Percentiles rank a stretch among this genome's conserved stretches.
Evolutionary conservation across 176 grass and related monocot genomes (phyloP).

Genomic region (Lolium rigidum): DNA sequence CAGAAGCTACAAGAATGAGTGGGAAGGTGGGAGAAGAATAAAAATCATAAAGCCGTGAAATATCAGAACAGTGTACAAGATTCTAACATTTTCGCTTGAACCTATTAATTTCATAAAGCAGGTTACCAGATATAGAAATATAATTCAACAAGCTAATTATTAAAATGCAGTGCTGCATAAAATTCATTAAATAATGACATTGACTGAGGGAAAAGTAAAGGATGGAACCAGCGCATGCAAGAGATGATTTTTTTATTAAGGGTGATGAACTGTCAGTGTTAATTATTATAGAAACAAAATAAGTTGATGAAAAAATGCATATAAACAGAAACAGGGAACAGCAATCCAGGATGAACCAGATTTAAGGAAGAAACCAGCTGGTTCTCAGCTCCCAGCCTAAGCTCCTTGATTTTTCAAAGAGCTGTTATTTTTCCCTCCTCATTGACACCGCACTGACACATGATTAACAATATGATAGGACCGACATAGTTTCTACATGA

Average conservation of each 20-base stretch:
- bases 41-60: constrained; percentile 20
- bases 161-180: too few relatives aligned
- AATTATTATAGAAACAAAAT: not conserved
- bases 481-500: not conserved
- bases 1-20: constrained; percentile 26
- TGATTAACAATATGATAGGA: constrained; percentile 23
- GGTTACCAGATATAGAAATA: not conserved
- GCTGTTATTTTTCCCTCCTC: not conserved
- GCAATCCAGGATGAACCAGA: not conserved
- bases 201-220: too few relatives aligned
- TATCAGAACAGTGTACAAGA: not conserved
- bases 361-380: not conserved
- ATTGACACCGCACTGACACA: not conserved
- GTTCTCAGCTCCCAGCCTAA: constrained; percentile 1
- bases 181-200: too few relatives aligned
- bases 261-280: not conserved
- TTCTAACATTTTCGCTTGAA: not conserved
- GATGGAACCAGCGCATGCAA: too few relatives aligned
- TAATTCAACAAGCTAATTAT: not conserved
- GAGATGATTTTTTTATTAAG: not conserved
- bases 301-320: not conserved
- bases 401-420: not conserved
- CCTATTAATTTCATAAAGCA: not conserved
- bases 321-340: constrained; percentile 15
- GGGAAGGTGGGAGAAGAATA: not conserved